Evolutionary conservation across 768 basidiomycete genomes (phyloP), one percentile per base, ranked within the genome.

Genomic region (Suillus americanus): DNA sequence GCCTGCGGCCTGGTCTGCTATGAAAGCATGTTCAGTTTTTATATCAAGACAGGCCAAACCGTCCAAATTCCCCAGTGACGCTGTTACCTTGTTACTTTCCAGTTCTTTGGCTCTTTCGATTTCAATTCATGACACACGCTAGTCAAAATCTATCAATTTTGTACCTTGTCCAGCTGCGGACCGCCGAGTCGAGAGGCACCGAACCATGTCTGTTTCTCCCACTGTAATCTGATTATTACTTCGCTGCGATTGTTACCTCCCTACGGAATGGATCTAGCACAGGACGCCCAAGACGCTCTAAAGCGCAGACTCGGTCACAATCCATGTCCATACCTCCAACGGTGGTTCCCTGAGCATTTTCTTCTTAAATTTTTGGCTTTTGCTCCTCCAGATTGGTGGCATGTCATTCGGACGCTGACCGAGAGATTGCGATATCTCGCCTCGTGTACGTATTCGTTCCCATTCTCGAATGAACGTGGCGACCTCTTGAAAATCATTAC

Each of bases 21-120:
- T 50, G 4, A 50, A 50, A 25, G 25, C 59, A 28, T 30, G 30
- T 16, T 41, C 13, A 60, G 60, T 9, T 33, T 13, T 35, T 53
- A 53, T 53, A 53, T 53, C 51, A 33, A 53, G 51, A 53, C 51
- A 53, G 20, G 33, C 3, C 33, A 20, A 54, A 10, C 20, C 20
- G 12, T 54, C 53, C 33, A n/a, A 54, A n/a, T 6, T n/a, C 30
- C 53, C 20, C 25, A 16, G n/a, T 28, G 12, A 53, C 14, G 30
- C 60, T 55, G 50, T 61, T 59, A 56, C 35, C 20, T 61, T 60
- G 57, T 57, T 62, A 20, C 20, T 14, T 54, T 60, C 54, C 35
- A 37, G 61, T 14, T 35, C 30, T 62, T 23, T 38, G 23, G 50
- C 1, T 62, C 37, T 62, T 60, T 40, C 23, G 3, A 55, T 25